These are phyloP conservation scores for Penicillium egyptiacum DNA, from an alignment of 495 filamentous ascomycete species.

Conservation along the genomic window DNA sequence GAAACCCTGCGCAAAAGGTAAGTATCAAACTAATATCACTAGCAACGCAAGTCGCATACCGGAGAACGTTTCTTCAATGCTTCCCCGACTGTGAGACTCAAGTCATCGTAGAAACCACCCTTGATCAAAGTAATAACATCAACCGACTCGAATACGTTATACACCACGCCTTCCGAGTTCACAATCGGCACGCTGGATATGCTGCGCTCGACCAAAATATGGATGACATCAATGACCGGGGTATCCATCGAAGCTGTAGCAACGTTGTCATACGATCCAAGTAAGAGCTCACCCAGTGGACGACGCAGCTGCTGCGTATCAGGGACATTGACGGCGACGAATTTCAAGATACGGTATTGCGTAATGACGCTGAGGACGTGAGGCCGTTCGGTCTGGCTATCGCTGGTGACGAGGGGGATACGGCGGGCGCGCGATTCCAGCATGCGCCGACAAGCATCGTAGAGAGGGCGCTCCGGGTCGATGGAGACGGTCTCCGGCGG, in stretches of 20 bases:
- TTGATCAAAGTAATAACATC: slow-evolving; percentile 97
- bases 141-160: slow-evolving; percentile 97
- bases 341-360: slow-evolving; percentile 97
- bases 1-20: slow-evolving; percentile 63
- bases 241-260: slow-evolving; percentile 87
- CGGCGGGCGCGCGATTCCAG: slow-evolving; percentile 86
- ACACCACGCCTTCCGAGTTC: slow-evolving; percentile 73
- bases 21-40: slow-evolving; percentile 7
- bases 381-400: slow-evolving; percentile 89
- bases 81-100: slow-evolving; percentile 83
- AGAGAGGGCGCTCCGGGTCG: slow-evolving; percentile 82
- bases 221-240: slow-evolving; percentile 93
- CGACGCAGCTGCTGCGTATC: slow-evolving; percentile 89
- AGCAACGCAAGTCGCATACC: slow-evolving; percentile 40
- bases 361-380: slow-evolving; percentile 97
- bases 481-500: slow-evolving; percentile 96
- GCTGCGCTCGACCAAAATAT: slow-evolving; percentile 85
- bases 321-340: slow-evolving; percentile 94
- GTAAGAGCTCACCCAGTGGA: slow-evolving; percentile 75
- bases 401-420: slow-evolving; percentile 90
- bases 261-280: slow-evolving; percentile 82
- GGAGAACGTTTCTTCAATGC: slow-evolving; percentile 84
- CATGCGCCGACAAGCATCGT: slow-evolving; percentile 95
- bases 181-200: slow-evolving; percentile 95
- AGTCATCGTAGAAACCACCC: slow-evolving; percentile 87